Base-by-base conservation (phyloP, 2,329 filamentous ascomycete species). In the Aspergillus eucalypticola region DNA sequence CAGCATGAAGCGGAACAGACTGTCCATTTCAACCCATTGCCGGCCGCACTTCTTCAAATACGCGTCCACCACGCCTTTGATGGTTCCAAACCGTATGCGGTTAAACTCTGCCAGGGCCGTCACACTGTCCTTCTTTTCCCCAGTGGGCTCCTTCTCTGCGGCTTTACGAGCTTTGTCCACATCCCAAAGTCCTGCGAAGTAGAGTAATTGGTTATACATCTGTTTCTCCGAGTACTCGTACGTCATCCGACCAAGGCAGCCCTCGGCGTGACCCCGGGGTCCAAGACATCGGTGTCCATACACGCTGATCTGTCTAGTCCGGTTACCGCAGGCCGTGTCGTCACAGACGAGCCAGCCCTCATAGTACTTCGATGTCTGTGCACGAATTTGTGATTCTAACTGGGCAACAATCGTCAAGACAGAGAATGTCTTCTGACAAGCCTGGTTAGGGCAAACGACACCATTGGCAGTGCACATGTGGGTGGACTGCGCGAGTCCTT, bases 1-100 rank as follows among this genome's bases (percentile, higher is more conserved):
- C 78, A 85, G 83, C 64, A 75, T 77, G 64, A 77, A 77, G 50
- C 85, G 84, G 82, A 96, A 97, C 64, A 97, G 78, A 66, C 83
- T 88, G 76, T 95, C 92, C 93, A 96, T 97, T 67, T 91, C 90
- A 55, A 97, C 93, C 91, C 92, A 96, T 76, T 92, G 90, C 68
- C 91, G 82, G 25, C 93, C 93, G 76, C 92, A 96, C 79, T 94
- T 95, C 71, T 92, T 91, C 68, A 96, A 78, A 78, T 96, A 96
- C 71, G 81, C 86, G 65, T 94, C 91, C 5, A 96, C 91, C 13
- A 92, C 87, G 6, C 83, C 83, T 80, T 88, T 90, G 66, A 94
- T 80, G 0, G 90, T 91, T 10, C 78, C 85, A 73, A 98, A 98
- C 62, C 92, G 83, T 41, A 83, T 82, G 60, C 91, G 85, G 76